These are phyloP conservation scores for Sclerotiophoma versabilis DNA, from an alignment of 2,329 filamentous ascomycete genomes.

Conservation along the genomic window DNA sequence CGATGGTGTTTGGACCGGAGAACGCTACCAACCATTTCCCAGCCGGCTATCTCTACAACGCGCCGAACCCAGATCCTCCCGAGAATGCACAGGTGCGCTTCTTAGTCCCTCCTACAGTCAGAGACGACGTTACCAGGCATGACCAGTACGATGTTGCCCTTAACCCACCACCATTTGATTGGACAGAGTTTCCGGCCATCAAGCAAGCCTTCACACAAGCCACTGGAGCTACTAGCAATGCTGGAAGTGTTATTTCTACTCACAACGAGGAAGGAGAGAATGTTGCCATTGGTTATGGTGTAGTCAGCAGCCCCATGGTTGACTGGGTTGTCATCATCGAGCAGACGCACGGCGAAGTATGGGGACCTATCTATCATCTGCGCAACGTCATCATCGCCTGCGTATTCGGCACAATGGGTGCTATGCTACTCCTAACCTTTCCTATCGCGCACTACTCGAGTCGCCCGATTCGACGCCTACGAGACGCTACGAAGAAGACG, in stretches of 20 bases:
- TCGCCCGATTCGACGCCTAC: slow-evolving; percentile 77
- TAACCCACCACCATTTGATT: slow-evolving; percentile 58
- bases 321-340: slow-evolving; percentile 87
- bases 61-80: slow-evolving; percentile 27
- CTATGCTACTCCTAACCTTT: slow-evolving; percentile 74
- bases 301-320: slow-evolving; percentile 71
- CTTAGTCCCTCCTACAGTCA: slow-evolving; percentile 43
- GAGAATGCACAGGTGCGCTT: slow-evolving; percentile 40
- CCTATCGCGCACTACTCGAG: slow-evolving; percentile 85
- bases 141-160: slow-evolving; percentile 34
- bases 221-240: slow-evolving; percentile 64
- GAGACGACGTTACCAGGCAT: slow-evolving; percentile 33
- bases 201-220: slow-evolving; percentile 64
- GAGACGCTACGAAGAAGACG: slow-evolving; percentile 76
- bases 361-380: slow-evolving; percentile 75
- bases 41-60: slow-evolving; percentile 39
- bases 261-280: slow-evolving; percentile 72
- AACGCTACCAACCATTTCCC: slow-evolving; percentile 67
- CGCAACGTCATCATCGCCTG: slow-evolving; percentile 82
- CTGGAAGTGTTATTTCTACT: slow-evolving; percentile 72
- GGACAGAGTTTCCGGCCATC: slow-evolving; percentile 69
- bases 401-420: slow-evolving; percentile 81
- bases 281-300: slow-evolving; percentile 83
- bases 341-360: slow-evolving; percentile 76
- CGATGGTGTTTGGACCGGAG: slow-evolving; percentile 73